phyloP scores from a whole-genome alignment of 768 basidiomycete species.

The Pisolithus marmoratus region DNA sequence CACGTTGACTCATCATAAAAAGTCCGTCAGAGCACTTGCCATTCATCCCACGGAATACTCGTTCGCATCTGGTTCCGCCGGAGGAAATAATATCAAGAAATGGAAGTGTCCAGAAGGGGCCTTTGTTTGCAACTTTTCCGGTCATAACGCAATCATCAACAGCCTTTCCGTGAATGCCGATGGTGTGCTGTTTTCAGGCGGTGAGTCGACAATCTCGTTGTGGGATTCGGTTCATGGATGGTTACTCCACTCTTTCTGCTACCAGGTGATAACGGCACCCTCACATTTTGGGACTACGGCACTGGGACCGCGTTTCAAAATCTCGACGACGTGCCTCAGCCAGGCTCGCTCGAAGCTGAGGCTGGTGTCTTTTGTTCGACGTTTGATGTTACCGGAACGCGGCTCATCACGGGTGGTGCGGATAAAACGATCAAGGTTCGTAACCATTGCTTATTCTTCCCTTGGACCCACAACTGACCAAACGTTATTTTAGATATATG shows the following conservation, averaged over 20 bases:
- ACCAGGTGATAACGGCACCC: constrained; percentile 83
- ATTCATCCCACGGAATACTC: constrained; percentile 96
- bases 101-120: constrained; percentile 98
- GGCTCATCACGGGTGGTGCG: constrained; percentile 92
- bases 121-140: constrained; percentile 95
- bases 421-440: constrained; percentile 98
- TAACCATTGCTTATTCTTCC: constrained; percentile 3
- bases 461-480: neutral
- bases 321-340: constrained; percentile 89
- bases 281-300: constrained; percentile 92
- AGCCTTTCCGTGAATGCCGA: constrained; percentile 90
- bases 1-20: constrained; percentile 99
- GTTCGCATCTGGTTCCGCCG: constrained; percentile 92
- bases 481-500: constrained; percentile 45
- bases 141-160: constrained; percentile 98
- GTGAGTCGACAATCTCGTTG: constrained; percentile 37
- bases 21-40: constrained; percentile 89
- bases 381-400: constrained; percentile 92
- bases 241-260: neutral
- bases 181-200: constrained; percentile 96
- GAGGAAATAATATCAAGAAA: constrained; percentile 99
- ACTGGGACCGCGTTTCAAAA: constrained; percentile 95
- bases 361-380: constrained; percentile 96
- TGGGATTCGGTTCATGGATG: neutral
- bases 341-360: constrained; percentile 97